Evolutionary conservation across 139 green algal species (phyloP), one percentile per base, ranked within the genome.

Genomic region (Coelastrella sp.): DNA sequence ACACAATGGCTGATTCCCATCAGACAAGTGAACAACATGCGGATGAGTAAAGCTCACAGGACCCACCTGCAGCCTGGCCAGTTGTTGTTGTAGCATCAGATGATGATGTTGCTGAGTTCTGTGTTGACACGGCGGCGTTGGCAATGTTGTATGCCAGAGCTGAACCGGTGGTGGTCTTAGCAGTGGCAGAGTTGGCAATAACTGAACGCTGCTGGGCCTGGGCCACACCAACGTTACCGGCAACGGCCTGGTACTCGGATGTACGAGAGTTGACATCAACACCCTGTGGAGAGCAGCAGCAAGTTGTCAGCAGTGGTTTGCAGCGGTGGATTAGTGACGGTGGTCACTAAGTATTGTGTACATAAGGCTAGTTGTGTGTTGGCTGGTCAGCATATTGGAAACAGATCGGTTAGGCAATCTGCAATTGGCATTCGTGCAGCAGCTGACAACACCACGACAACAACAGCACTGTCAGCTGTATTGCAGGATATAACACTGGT

Each of bases 161-260:
- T 5, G 57, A 59, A 19, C 88, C 88, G 0, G 76, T 80, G 64
- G 66, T 86, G 77, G 87, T 85, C 77, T 81, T 80, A 13, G 77
- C 87, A 68, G 61, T 91, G 65, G 87, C 64, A n/a, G 87, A 79
- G 64, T 85, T 83, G 77, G 87, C 64, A 22, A 73, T 86, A 6
- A 80, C 64, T 20, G 87, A 73, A 23, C 84, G 68, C 84, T 83
- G 57, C 3, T 56, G 47, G 47, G 88, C 22, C 68, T 88, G 80
- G 14, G 88, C 61, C 11, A 91, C 57, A 86, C 88, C 88, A n/a
- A 91, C 71, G 80, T 88, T 87, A 14, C 80, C 88, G 59, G 80
- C 88, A 22, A 91, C 16, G 3, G 80, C 88, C 22, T 74, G 10
- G 59, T 88, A 88, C 88, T 91, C 88, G 3, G 80, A 85, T 13